Evolutionary conservation across 2,329 filamentous ascomycete genomes (phyloP), one percentile per base, ranked within the genome.

Genomic region (Periglandula ipomoeae): DNA sequence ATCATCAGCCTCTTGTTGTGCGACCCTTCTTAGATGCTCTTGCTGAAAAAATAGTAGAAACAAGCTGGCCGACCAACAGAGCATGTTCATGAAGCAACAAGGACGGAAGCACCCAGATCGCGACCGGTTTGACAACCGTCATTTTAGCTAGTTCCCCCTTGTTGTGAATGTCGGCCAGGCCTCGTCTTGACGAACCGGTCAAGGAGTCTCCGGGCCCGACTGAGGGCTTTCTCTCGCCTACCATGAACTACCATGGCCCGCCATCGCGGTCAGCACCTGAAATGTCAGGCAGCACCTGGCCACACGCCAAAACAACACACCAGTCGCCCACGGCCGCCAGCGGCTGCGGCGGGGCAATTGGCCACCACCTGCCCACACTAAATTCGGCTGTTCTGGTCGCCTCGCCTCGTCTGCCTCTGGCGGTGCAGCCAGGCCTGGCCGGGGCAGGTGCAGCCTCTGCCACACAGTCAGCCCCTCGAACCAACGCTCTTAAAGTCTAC

Each of bases 261-360:
- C 26, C 26, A 27, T 11, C 11, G 26, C 22, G 11, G n/a, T n/a
- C n/a, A n/a, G 15, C 32, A 38, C 43, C 43, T 45, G 32, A 38
- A 5, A 46, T 46, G 17, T 41, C 37, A 41, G 45, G 45, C 45
- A 41, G 9, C 42, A 34, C 19, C 26, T 27, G 26, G 11, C 26
- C 6, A 30, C 9, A 13, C 27, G 13, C 9, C 27, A 30, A 27
- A 27, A 5, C 26, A 27, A 27, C 26, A 5, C 5, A 27, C 26
- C 26, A 7, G 32, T 24, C 26, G 30, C 35, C 8, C 19, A 23
- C n/a, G 13, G 19, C 13, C 20, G n/a, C 19, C 13, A 34, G 30
- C 44, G 44, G 44, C 13, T n/a, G 24, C 15, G 10, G 43, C 32
- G 43, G 42, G 42, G 48, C 43, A 35, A 13, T 30, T 50, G 43